Base-by-base conservation (phyloP, 176 grass and related monocot species). In the Secale cereale region DNA sequence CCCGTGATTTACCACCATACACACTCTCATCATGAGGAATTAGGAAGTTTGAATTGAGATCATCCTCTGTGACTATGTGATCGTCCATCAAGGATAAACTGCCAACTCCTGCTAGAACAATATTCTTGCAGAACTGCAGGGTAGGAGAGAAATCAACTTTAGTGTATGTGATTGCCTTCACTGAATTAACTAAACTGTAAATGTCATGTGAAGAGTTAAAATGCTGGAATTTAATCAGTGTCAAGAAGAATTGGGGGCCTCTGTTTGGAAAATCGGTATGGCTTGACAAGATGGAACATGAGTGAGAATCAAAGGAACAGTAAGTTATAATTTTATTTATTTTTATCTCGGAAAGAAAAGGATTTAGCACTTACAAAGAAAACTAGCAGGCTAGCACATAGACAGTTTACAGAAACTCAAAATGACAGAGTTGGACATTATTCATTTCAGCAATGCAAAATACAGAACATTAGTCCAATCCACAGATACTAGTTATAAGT, bases 81-180 rank as follows among this genome's bases (percentile, higher is more conserved):
- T 96, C 90, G 82, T 99, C 97, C 93, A 99, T 94, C 77, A 99
- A 90, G 31, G 94, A 89, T 69, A 99, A 82, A 87, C 91, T 94
- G 33, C 97, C 97, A 77, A 99, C 94, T 92, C 97, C 97, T 33
- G 97, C 91, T 68, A 99, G 88, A 87, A 99, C 93, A 88, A 99
- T 94, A 86, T 99, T 99, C 90, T 99, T 99, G 94, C 97, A 96
- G 70, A 99, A 92, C 97, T 99, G 86, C 76, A 91, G 10, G 23
- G 71, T 37, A 76, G 29, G 28, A 81, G 32, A 83, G 23, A 81
- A 75, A 81, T 7, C 1, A 9, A 33, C 43, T 59, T 86, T 45
- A 90, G 65, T 66, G 15, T 35, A 74, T 2, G 43, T 11, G 13
- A 15, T 26, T 86, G 29, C 57, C 65, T 86, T 79, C 20, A 74